Evolutionary conservation across 1,284 basidiomycete species (phyloP).

Genomic region (Coniferiporia weirii): DNA sequence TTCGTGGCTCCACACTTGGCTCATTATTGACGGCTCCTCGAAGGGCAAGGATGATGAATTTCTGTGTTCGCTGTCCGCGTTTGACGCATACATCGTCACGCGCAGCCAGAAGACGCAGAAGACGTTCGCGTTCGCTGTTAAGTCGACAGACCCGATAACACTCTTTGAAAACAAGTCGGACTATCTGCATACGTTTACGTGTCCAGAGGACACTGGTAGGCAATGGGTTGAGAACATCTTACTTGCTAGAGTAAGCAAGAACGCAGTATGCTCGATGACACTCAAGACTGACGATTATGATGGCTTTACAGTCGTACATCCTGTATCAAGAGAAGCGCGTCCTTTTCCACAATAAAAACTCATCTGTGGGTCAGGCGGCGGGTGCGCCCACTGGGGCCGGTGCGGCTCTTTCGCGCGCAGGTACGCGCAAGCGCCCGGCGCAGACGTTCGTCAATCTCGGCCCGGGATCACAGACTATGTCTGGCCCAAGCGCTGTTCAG

Average conservation of each 20-base stretch:
- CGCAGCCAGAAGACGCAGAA: constrained; percentile 71
- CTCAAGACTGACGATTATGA: constrained; percentile 15
- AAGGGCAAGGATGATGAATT: constrained; percentile 80
- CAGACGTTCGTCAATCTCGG: constrained; percentile 13
- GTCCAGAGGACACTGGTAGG: constrained; percentile 63
- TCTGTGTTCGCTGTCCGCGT: constrained; percentile 78
- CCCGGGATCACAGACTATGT: background rate
- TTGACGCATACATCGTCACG: constrained; percentile 78
- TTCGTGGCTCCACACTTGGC: constrained; percentile 5
- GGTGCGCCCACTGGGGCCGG: background rate
- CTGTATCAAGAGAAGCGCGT: constrained; percentile 72
- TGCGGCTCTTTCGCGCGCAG: constrained; percentile 10
- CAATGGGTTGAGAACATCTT: constrained; percentile 69
- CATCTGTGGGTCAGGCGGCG: background rate
- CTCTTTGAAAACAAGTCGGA: constrained; percentile 83
- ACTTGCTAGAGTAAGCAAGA: constrained; percentile 61
- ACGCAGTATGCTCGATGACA: background rate
- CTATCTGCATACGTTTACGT: constrained; percentile 79
- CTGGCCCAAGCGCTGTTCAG: background rate
- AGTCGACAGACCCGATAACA: constrained; percentile 79
- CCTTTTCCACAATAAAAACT: constrained; percentile 36
- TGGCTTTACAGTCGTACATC: constrained; percentile 59
- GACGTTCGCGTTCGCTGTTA: constrained; percentile 76
- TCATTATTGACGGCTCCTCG: background rate
- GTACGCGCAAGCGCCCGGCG: constrained; percentile 16